A percentile compares a stretch with the other conserved stretches of the same genome.
Evolutionary conservation across 305 asterid genomes (phyloP).

Genomic region (Caryopteris hybrid): DNA sequence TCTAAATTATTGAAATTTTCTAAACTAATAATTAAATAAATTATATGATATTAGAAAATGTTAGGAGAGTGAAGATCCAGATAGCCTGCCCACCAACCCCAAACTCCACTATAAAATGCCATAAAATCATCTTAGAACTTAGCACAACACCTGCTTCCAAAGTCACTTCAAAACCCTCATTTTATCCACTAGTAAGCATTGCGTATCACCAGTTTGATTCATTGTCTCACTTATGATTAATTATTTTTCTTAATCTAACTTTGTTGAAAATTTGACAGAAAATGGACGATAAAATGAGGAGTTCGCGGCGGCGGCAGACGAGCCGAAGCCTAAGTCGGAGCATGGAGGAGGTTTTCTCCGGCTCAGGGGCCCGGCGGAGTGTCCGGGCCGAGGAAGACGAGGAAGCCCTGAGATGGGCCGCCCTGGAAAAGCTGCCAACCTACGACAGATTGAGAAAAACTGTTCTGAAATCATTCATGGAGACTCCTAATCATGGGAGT

Average conservation of each 20-base stretch:
- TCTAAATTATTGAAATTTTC: too few species aligned
- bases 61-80: background rate
- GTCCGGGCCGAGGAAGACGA: constrained; percentile 61
- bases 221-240: too few species aligned
- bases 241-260: too few species aligned
- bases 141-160: background rate
- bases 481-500: constrained; percentile 29
- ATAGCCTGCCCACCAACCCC: background rate
- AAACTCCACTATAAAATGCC: constrained; percentile 17
- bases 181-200: constrained; percentile 7
- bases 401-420: constrained; percentile 87
- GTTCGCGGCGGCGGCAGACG: constrained; percentile 27
- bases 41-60: background rate
- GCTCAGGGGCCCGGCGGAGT: constrained; percentile 33
- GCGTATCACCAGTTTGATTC: background rate
- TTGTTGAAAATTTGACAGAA: background rate
- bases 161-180: too few species aligned
- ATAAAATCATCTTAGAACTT: background rate
- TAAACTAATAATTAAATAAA: background rate
- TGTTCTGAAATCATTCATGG: constrained; percentile 45
- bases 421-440: constrained; percentile 78
- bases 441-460: constrained; percentile 66
- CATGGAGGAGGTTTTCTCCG: constrained; percentile 61
- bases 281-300: constrained; percentile 38
- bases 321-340: constrained; percentile 38